These are phyloP conservation scores for Leccinum barrowsii DNA, from an alignment of 768 basidiomycete genomes.

Conservation along the genomic window DNA sequence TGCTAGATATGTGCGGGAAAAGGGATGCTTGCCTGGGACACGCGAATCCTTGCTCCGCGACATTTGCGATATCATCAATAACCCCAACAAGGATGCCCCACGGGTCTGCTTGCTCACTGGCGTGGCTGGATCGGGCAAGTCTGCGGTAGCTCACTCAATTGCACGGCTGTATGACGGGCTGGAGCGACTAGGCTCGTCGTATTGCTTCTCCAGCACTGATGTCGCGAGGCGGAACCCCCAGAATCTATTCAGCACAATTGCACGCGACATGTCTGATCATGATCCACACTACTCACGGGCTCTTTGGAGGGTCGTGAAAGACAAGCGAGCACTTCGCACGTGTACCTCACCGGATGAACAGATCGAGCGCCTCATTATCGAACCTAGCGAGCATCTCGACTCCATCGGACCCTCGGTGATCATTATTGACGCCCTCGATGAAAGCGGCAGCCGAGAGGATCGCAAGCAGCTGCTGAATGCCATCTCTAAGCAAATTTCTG, in stretches of 20 bases:
- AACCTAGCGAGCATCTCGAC: too few species aligned
- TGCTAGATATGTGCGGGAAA: not conserved
- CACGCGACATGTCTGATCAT: not conserved
- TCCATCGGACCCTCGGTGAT: too few species aligned
- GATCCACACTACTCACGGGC: not conserved
- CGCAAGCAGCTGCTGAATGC: too few species aligned
- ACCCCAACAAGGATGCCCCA: not conserved
- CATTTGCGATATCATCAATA: not conserved
- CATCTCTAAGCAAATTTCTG: too few species aligned
- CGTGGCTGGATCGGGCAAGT: not conserved
- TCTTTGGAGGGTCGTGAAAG: too few species aligned
- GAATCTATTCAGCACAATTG: not conserved
- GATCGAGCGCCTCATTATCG: too few species aligned
- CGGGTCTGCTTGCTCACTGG: not conserved
- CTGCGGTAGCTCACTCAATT: not conserved
- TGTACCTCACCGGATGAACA: too few species aligned
- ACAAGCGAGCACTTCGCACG: too few species aligned
- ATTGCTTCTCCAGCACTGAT: not conserved
- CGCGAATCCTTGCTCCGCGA: not conserved
- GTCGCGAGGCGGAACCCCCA: not conserved
- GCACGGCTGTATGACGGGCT: not conserved
- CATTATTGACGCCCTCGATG: too few species aligned
- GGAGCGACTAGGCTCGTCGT: not conserved
- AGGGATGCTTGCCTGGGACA: not conserved
- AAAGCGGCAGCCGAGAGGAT: too few species aligned